Base-by-base conservation (phyloP, 129 eudicot genomes). In the Chrysanthemum seticuspe region DNA sequence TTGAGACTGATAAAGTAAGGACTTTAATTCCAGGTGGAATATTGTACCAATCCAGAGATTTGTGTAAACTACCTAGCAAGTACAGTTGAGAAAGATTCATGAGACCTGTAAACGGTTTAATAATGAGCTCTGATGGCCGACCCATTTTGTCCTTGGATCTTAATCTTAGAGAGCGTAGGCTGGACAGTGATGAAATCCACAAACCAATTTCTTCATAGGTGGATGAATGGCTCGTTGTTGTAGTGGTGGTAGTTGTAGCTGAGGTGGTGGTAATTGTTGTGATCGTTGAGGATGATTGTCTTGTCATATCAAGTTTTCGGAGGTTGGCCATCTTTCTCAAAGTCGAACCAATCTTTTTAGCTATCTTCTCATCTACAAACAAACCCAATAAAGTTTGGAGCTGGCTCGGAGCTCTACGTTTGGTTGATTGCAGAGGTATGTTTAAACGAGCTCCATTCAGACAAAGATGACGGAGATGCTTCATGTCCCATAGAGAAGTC, bases 1-100 rank as follows among this genome's bases (percentile, higher is more conserved):
- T 62, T 29, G 82, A 78, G 78, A 78, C 78, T 25, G 82, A 78
- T 71, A 78, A 72, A 15, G 82, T 78, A 19, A 78, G 78, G 54
- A 78, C 77, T 60, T 78, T 72, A 44, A 78, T 67, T 65, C 68
- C 82, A 55, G 68, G 59, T 25, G 82, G 78, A 27, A 78, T 53
- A 16, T 71, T 54, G 62, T 72, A 72, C 82, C 82, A 78, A 25
- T 18, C 62, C 65, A 65, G 34, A 15, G 75, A 44, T 4, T 72
- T 56, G 15, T 13, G 72, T 40, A 72, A 65, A 23, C 36, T 4
- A 45, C 82, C 78, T 58, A 78, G 34, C 8, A 78, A 71, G 61
- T 78, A 78, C 13, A 78, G 13, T 5, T 55, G 82, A 78, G 82
- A 54, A 10, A 78, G 82, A 47, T 78, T 72, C 47, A 23, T 3